Evolutionary conservation across 2,329 filamentous ascomycete genomes (phyloP).

Genomic region (Cytospora chrysosperma): DNA sequence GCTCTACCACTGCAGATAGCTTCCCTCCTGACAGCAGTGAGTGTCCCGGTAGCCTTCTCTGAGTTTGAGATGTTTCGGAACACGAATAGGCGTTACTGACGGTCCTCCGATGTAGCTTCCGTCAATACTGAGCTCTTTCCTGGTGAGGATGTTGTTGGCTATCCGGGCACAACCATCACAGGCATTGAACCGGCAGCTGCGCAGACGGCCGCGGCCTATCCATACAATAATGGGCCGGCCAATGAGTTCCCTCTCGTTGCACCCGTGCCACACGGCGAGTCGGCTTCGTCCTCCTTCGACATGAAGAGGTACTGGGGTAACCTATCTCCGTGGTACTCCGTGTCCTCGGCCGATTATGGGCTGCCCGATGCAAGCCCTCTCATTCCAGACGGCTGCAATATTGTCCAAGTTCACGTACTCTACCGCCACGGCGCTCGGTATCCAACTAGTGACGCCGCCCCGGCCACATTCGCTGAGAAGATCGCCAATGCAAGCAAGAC

Average conservation of each 20-base stretch:
- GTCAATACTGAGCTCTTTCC: conserved; percentile 33
- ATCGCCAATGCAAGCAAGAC: conserved; percentile 35
- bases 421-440: conserved; percentile 37
- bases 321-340: conserved; percentile 35
- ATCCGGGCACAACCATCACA: conserved; percentile 31
- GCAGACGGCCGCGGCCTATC: conserved; percentile 32
- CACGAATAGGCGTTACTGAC: neutral
- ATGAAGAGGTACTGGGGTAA: conserved; percentile 36
- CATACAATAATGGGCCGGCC: conserved; percentile 30
- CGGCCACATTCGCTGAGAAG: conserved; percentile 34
- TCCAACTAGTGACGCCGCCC: conserved; percentile 32
- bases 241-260: conserved; percentile 34
- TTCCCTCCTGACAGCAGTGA: conserved; percentile 29
- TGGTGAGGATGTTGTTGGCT: conserved; percentile 32
- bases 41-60: conserved; percentile 2
- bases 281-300: conserved; percentile 29
- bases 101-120: conserved; percentile 26
- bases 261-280: conserved; percentile 30
- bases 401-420: conserved; percentile 34
- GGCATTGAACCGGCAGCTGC: conserved; percentile 32
- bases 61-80: neutral
- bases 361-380: conserved; percentile 33
- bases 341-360: conserved; percentile 35
- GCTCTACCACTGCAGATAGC: conserved; percentile 24
- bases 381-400: conserved; percentile 32